Base-by-base conservation (phyloP, 2,329 filamentous ascomycete genomes). In the Canariomyces notabilis region DNA sequence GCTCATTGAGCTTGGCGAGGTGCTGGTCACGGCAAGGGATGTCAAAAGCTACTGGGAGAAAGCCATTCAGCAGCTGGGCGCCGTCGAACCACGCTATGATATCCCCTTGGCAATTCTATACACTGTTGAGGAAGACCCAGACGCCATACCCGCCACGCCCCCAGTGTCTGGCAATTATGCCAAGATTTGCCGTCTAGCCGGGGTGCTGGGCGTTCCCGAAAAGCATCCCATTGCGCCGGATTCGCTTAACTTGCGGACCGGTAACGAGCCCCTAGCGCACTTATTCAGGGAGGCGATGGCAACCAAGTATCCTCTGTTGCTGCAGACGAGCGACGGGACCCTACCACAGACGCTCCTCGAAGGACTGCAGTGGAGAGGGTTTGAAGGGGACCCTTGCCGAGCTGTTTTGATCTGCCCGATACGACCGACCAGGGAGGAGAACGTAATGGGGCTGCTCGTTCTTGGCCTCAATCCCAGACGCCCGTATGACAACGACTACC, bases 401-500 rank as follows among this genome's bases (percentile, higher is more conserved):
- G 72, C 80, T 7, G 80, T 83, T 15, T 79, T 87, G 3, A 75
- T 88, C 14, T 80, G 80, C 52, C 83, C 85, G 0, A 83, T 89
- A 33, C 80, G 84, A 44, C 81, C 73, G 5, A 75, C 82, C 0
- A 85, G 80, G 2, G 81, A 71, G 21, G 83, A 87, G 45, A 73
- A 74, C 8, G 78, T 79, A 1, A 73, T 87, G 48, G 85, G 83
- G 0, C 78, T 88, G 51, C 66, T 89, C 4, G 72, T 88, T 12
- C 69, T 89, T 34, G 84, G 82, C 1, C 70, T 88, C 8, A 88
- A 89, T 56, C 83, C 85, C 5, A 70, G 83, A 35, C 70, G 83
- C 34, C 83, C 84, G 0, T 88, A 85, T 52, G 85, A 89, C 57
- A 81, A 84, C 49, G 83, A 87, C 51, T 89, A 88, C 57, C 76